phyloP scores from a whole-genome alignment of 2,329 filamentous ascomycete species.

The Monosporascus sp. region DNA sequence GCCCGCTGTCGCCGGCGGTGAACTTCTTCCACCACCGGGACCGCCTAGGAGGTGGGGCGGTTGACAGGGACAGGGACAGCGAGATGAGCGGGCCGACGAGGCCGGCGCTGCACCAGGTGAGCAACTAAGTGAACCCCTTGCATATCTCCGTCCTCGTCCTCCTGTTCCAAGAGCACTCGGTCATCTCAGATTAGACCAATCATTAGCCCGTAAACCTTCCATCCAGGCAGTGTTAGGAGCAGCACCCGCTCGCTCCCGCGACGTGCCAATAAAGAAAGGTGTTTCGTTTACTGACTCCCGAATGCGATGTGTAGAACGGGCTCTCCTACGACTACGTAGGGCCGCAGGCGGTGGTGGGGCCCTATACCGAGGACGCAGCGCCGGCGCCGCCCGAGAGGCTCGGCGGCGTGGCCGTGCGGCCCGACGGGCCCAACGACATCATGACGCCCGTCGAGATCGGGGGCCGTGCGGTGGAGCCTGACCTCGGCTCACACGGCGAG shows the following conservation, averaged over 20 bases:
- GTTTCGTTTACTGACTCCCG: too few species aligned
- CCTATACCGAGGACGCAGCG: constrained; percentile 35
- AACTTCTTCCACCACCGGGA: background rate
- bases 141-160: too few species aligned
- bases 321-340: constrained; percentile 39
- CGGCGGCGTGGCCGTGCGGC: constrained; percentile 38
- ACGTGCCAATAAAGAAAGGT: too few species aligned
- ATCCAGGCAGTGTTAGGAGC: too few species aligned
- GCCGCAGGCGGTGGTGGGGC: constrained; percentile 38
- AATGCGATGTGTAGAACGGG: constrained; percentile 11
- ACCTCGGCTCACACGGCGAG: background rate
- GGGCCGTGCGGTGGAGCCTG: background rate
- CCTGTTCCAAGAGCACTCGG: too few species aligned
- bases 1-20: background rate
- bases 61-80: background rate
- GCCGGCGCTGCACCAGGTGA: constrained; percentile 13
- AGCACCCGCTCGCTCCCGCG: too few species aligned
- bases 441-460: constrained; percentile 50
- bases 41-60: background rate
- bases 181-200: too few species aligned
- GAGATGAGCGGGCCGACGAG: constrained; percentile 7
- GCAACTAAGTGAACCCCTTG: too few species aligned
- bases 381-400: constrained; percentile 25
- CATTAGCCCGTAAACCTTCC: too few species aligned
- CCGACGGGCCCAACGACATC: constrained; percentile 45